These are phyloP conservation scores for Hamamelis virginiana DNA, from an alignment of 164 flowering plant genomes.

Conservation along the genomic window DNA sequence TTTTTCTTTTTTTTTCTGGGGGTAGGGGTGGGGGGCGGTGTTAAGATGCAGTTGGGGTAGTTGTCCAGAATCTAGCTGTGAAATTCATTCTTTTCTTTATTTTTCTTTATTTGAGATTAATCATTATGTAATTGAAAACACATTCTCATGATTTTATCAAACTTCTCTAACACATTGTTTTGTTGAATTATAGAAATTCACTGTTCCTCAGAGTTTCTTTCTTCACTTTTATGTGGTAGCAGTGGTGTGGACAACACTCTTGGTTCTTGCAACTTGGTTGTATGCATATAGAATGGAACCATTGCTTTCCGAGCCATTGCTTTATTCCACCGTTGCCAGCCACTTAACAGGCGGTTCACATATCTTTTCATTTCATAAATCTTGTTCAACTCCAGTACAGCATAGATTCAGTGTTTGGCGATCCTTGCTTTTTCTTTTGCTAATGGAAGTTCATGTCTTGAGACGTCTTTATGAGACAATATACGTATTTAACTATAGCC, in stretches of 20 bases:
- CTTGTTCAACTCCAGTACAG: conserved; percentile 27
- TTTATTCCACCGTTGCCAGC: conserved; percentile 49
- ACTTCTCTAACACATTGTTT: not conserved
- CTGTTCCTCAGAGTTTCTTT: conserved; percentile 85
- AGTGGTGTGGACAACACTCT: conserved; percentile 69
- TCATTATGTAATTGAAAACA: not conserved
- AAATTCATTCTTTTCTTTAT: too few relatives aligned
- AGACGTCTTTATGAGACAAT: conserved; percentile 80
- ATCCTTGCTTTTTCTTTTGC: conserved; percentile 63
- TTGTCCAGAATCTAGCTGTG: too few relatives aligned
- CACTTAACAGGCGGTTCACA: conserved; percentile 68
- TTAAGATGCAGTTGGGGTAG: too few relatives aligned
- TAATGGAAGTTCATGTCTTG: conserved; percentile 90
- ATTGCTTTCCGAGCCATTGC: conserved; percentile 34
- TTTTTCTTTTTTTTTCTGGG: too few relatives aligned
- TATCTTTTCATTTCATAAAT: conserved; percentile 41
- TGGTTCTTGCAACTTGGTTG: conserved; percentile 61
- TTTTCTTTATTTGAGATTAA: not conserved
- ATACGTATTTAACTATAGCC: conserved; percentile 73
- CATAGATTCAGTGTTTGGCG: conserved; percentile 49
- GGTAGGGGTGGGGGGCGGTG: too few relatives aligned
- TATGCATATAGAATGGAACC: conserved; percentile 58
- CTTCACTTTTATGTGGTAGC: conserved; percentile 73
- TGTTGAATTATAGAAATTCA: conserved; percentile 57
- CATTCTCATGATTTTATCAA: not conserved